These are phyloP conservation scores for Candida ovalis DNA, from an alignment of 805 yeast genomes.

Conservation along the genomic window DNA sequence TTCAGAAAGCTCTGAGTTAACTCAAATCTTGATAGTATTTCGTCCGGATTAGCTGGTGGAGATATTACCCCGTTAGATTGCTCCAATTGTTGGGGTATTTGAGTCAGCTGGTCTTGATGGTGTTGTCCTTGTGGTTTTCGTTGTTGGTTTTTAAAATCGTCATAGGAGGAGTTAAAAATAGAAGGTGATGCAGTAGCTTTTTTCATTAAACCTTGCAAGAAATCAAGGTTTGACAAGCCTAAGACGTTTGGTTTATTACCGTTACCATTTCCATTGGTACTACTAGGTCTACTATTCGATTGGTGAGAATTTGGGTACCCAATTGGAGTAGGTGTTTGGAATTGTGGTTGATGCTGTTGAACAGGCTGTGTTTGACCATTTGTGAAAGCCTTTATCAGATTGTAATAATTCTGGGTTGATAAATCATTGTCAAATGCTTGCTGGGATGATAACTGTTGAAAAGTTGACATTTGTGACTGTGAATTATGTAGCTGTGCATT, in stretches of 20 bases:
- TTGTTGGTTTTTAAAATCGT: constrained; percentile 10
- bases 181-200: constrained; percentile 6
- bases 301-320: constrained; percentile 6
- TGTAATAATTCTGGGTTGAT: neutral
- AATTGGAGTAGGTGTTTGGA: constrained; percentile 6
- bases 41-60: constrained; percentile 10
- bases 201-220: constrained; percentile 13
- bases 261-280: neutral
- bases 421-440: neutral
- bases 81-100: neutral
- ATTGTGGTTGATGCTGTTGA: constrained; percentile 19
- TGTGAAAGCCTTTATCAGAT: neutral
- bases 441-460: neutral
- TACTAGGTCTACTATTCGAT: constrained; percentile 5
- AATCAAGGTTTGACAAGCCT: constrained; percentile 11
- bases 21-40: constrained; percentile 21
- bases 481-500: constrained; percentile 1
- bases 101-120: neutral
- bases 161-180: neutral
- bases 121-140: constrained; percentile 8
- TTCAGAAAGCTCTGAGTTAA: constrained; percentile 36
- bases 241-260: constrained; percentile 5
- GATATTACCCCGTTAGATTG: neutral
- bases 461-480: neutral
- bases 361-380: constrained; percentile 7